These are phyloP conservation scores for Xylariaceae sp. DNA, from an alignment of 2,329 filamentous ascomycete genomes.

Conservation along the genomic window DNA sequence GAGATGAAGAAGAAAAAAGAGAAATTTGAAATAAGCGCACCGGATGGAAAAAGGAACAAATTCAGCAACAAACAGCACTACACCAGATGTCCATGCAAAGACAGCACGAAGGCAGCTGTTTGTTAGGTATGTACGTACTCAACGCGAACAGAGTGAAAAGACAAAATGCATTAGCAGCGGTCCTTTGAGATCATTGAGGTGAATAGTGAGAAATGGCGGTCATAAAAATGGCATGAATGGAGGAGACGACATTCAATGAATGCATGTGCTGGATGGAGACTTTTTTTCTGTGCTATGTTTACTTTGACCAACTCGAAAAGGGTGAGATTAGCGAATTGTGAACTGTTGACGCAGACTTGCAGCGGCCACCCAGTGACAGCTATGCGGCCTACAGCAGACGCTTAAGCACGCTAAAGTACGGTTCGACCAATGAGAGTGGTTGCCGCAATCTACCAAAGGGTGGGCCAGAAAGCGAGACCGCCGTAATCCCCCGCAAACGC, in stretches of 20 bases:
- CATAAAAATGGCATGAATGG: conserved; percentile 2
- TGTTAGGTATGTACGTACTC: neutral
- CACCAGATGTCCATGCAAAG: conserved; percentile 19
- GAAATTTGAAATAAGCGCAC: conserved; percentile 7
- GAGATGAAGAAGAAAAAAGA: conserved; percentile 11
- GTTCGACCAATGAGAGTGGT: conserved; percentile 10
- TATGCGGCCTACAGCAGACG: conserved; percentile 24
- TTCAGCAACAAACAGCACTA: conserved; percentile 18
- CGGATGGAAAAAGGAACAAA: conserved; percentile 2
- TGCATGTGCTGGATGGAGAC: conserved; percentile 9
- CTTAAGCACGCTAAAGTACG: conserved; percentile 9
- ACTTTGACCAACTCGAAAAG: conserved; percentile 7
- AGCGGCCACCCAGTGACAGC: conserved; percentile 13
- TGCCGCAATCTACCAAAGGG: neutral
- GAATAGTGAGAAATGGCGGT: conserved; percentile 20
- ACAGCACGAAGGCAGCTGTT: conserved; percentile 9
- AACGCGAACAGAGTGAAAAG: conserved; percentile 7
- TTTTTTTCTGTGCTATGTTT: conserved; percentile 21
- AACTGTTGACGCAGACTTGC: conserved; percentile 25
- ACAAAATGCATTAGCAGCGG: neutral
- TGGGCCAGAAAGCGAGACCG: neutral
- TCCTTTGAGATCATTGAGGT: neutral
- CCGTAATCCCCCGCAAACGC: neutral
- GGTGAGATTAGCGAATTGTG: conserved; percentile 6
- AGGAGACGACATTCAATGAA: conserved; percentile 6